Conservation (phyloP, 129 eudicot genomes). For the Erigeron canadensis region DNA sequence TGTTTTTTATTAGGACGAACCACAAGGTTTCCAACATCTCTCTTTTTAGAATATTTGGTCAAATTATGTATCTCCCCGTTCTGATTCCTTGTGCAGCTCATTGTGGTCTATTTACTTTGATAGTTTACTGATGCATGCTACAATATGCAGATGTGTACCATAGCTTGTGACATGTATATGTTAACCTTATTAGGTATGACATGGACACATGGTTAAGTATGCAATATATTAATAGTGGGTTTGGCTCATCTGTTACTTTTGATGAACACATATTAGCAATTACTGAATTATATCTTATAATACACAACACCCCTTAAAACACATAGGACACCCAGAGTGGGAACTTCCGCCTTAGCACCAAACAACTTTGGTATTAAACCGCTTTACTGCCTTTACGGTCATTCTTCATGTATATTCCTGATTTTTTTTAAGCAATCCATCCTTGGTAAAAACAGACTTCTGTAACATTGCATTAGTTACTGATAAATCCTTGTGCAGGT, state of each 20-base stretch:
- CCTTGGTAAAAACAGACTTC: slow-evolving; percentile 1
- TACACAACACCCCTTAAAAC: background rate
- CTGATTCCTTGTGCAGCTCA: no score
- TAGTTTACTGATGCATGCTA: background rate
- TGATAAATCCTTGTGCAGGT: slow-evolving; percentile 48
- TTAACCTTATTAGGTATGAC: background rate
- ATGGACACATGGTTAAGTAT: background rate
- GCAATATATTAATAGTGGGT: background rate
- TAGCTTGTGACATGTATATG: background rate
- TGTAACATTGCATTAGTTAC: slow-evolving; percentile 17
- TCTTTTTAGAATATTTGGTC: no score
- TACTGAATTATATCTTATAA: background rate
- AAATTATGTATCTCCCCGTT: no score
- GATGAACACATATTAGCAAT: no score
- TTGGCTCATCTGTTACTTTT: background rate
- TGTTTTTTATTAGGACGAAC: no score
- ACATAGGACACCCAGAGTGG: background rate
- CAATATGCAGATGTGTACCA: background rate
- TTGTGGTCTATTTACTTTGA: no score
- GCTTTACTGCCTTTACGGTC: background rate
- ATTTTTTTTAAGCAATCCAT: background rate
- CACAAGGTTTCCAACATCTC: no score
- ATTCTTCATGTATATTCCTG: background rate
- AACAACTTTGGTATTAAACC: background rate
- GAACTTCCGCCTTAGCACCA: background rate